phyloP scores from a whole-genome alignment of 495 filamentous ascomycete species.

The Neurospora sublineolata region DNA sequence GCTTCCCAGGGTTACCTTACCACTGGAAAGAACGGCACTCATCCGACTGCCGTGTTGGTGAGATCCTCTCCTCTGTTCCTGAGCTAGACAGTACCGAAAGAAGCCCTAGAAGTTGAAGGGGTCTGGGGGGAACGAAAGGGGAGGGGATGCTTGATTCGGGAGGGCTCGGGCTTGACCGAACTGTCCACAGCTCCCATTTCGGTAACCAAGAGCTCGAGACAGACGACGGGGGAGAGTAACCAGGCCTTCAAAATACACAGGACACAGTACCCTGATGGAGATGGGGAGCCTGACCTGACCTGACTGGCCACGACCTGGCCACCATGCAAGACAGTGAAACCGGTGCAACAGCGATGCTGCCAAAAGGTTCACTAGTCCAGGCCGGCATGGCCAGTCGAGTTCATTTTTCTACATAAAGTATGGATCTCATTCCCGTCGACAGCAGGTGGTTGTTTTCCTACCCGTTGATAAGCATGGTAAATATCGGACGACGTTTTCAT shows the following conservation, averaged over 20 bases:
- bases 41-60: not conserved
- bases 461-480: not conserved
- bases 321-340: not conserved
- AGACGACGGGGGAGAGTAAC: not conserved
- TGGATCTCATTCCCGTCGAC: not conserved
- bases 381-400: not conserved
- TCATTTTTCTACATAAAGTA: not conserved
- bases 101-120: not conserved
- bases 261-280: not conserved
- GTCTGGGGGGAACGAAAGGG: not conserved
- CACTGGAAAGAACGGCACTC: not conserved
- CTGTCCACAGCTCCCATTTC: not conserved
- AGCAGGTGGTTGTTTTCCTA: not conserved
- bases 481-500: not conserved
- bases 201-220: not conserved
- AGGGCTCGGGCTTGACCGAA: not conserved
- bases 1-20: not conserved
- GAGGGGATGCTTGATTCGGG: not conserved
- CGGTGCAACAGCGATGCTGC: not conserved
- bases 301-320: not conserved
- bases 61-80: not conserved
- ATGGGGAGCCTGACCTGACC: not conserved
- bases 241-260: not conserved
- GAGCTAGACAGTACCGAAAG: not conserved
- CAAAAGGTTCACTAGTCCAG: not conserved